phyloP scores from a whole-genome alignment of 805 yeast species.

The Candida koratica region DNA sequence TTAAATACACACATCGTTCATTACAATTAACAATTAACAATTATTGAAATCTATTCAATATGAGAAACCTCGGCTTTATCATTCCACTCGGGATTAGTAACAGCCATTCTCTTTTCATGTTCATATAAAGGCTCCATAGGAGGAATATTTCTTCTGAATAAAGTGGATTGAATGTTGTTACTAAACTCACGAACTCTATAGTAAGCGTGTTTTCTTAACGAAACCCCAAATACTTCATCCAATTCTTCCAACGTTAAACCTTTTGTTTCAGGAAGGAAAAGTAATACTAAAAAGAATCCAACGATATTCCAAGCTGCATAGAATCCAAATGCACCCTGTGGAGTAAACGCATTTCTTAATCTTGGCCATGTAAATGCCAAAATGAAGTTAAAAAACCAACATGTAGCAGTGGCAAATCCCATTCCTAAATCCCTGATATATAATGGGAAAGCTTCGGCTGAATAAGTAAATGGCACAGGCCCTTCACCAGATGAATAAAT shows the following conservation, averaged over 20 bases:
- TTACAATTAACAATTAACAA: too few species aligned
- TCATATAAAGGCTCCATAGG: conserved; percentile 51
- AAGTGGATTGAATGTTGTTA: conserved; percentile 40
- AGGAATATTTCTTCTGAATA: conserved; percentile 44
- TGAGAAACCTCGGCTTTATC: conserved; percentile 55
- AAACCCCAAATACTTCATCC: conserved; percentile 66
- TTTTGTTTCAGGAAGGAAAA: conserved; percentile 66
- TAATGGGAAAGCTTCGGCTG: conserved; percentile 78
- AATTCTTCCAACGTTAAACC: conserved; percentile 71
- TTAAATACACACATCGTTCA: too few species aligned
- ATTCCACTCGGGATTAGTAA: conserved; percentile 59
- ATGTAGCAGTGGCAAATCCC: conserved; percentile 71
- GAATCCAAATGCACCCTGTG: conserved; percentile 86
- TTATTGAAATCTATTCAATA: conserved; percentile 42
- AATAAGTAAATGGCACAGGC: conserved; percentile 84
- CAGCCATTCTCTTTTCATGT: conserved; percentile 49
- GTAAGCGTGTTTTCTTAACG: conserved; percentile 49
- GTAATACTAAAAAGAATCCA: conserved; percentile 66
- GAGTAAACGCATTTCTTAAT: conserved; percentile 57
- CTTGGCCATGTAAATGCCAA: conserved; percentile 80
- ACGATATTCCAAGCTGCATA: conserved; percentile 81
- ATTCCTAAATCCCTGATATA: conserved; percentile 78
- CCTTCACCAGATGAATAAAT: conserved; percentile 85
- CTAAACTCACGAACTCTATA: conserved; percentile 31
- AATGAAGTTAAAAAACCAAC: conserved; percentile 71